phyloP scores from a whole-genome alignment of 257 asterid genomes.

The Oldenlandia corymbosa region DNA sequence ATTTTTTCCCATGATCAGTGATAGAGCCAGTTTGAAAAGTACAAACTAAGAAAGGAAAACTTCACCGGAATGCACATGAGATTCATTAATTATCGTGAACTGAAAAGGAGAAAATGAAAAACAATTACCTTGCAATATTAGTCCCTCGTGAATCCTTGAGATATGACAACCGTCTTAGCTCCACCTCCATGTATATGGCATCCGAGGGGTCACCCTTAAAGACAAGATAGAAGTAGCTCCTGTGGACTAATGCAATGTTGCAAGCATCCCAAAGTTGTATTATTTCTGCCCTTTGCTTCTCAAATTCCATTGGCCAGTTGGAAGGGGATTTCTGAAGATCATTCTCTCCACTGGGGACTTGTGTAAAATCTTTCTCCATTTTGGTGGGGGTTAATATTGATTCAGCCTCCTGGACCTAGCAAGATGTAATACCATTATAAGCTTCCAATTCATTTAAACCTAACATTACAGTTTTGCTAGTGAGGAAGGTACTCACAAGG shows the following conservation, averaged over 20 bases:
- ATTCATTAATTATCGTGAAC: too few relatives aligned
- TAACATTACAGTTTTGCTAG: too few relatives aligned
- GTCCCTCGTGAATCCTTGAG: conserved; percentile 42
- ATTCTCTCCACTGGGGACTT: conserved; percentile 17
- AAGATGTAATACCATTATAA: neutral
- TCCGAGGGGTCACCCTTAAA: conserved; percentile 85
- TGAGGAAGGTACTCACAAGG: conserved; percentile 26
- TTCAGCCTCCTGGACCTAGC: conserved; percentile 25
- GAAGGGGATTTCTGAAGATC: conserved; percentile 26
- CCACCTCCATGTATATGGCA: conserved; percentile 83
- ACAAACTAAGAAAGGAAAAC: too few relatives aligned
- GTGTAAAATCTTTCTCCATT: conserved; percentile 19
- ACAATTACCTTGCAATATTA: too few relatives aligned
- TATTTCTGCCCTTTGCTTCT: conserved; percentile 55
- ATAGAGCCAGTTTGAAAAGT: too few relatives aligned
- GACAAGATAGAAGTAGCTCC: conserved; percentile 72
- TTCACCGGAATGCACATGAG: too few relatives aligned
- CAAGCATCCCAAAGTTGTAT: conserved; percentile 74
- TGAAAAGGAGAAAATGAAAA: neutral
- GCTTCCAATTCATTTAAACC: neutral
- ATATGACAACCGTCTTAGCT: conserved; percentile 69
- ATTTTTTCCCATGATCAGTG: too few relatives aligned
- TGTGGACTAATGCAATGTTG: conserved; percentile 54
- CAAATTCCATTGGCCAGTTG: conserved; percentile 56
- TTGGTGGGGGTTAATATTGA: conserved; percentile 6